Percentiles rank a stretch among this genome's conserved stretches.
phyloP scores from a whole-genome alignment of 768 basidiomycete genomes.

The Leccinum barrowsii region DNA sequence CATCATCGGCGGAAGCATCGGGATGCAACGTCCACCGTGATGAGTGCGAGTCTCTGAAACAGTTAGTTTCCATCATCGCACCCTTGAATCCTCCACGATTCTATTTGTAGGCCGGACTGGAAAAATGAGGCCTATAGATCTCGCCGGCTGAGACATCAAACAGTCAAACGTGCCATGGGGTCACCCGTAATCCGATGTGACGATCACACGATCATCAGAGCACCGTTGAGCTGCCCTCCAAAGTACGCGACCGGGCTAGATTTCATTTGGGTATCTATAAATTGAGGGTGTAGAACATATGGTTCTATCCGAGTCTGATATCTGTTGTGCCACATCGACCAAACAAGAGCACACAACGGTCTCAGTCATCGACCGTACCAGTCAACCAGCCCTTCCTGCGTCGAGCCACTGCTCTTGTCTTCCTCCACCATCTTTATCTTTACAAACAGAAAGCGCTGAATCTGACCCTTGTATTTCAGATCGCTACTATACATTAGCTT shows the following conservation, averaged over 20 bases:
- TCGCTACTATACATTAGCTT: neutral
- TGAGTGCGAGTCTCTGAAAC: neutral
- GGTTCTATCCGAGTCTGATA: too few species aligned
- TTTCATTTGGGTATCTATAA: too few species aligned
- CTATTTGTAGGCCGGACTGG: neutral
- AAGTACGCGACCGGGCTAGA: too few species aligned
- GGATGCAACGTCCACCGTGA: neutral
- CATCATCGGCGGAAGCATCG: neutral
- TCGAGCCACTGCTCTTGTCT: slow-evolving; percentile 15
- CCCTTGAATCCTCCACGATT: neutral
- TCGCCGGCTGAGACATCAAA: neutral
- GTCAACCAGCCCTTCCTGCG: slow-evolving; percentile 26
- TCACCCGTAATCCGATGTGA: neutral
- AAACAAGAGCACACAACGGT: slow-evolving; percentile 29
- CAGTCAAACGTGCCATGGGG: neutral
- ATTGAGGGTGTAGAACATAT: too few species aligned
- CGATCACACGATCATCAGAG: neutral
- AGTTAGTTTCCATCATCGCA: neutral
- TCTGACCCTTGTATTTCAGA: neutral
- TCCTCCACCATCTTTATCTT: slow-evolving; percentile 5
- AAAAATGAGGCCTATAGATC: neutral
- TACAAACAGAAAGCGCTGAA: neutral
- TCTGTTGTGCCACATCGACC: slow-evolving; percentile 23
- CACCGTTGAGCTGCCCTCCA: too few species aligned
- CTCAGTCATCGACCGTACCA: slow-evolving; percentile 30